Percentiles rank a stretch among this genome's conserved stretches.
These are phyloP conservation scores for Syzygium syzygioides DNA, from an alignment of 441 rosid species.

Conservation along the genomic window DNA sequence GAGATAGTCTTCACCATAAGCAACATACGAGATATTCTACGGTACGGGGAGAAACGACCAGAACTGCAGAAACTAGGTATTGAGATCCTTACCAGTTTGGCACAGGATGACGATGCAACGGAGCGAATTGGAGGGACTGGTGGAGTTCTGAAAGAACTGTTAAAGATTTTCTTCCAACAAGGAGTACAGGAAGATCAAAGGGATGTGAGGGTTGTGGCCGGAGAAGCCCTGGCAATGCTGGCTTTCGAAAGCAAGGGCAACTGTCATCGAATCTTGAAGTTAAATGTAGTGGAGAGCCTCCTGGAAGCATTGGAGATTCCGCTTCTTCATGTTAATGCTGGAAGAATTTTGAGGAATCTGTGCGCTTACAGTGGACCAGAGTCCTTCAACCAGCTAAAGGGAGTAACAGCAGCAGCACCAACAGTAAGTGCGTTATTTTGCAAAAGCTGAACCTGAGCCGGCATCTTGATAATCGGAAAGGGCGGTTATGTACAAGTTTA, in stretches of 20 bases:
- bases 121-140: conserved; percentile 90
- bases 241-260: conserved; percentile 64
- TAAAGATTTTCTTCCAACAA: conserved; percentile 62
- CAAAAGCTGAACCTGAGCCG: not conserved
- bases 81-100: conserved; percentile 62
- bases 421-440: conserved; percentile 33
- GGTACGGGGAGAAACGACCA: conserved; percentile 58
- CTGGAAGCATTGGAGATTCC: conserved; percentile 46
- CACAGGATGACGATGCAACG: conserved; percentile 58
- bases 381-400: conserved; percentile 37
- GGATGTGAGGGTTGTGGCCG: conserved; percentile 59
- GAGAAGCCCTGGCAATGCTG: conserved; percentile 87
- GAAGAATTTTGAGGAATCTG: conserved; percentile 69
- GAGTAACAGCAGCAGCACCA: conserved; percentile 53
- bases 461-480: not conserved
- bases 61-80: conserved; percentile 63
- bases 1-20: conserved; percentile 84
- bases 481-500: not conserved
- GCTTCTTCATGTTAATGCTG: conserved; percentile 55
- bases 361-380: conserved; percentile 51
- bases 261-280: conserved; percentile 60
- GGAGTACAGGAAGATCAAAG: conserved; percentile 28
- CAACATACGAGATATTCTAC: conserved; percentile 63
- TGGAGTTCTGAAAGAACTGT: conserved; percentile 64
- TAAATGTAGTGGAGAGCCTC: conserved; percentile 41